A percentile compares a stretch with the other conserved stretches of the same genome.
Evolutionary conservation across 495 filamentous ascomycete genomes (phyloP).

Genomic region (Daldinia caldariorum): DNA sequence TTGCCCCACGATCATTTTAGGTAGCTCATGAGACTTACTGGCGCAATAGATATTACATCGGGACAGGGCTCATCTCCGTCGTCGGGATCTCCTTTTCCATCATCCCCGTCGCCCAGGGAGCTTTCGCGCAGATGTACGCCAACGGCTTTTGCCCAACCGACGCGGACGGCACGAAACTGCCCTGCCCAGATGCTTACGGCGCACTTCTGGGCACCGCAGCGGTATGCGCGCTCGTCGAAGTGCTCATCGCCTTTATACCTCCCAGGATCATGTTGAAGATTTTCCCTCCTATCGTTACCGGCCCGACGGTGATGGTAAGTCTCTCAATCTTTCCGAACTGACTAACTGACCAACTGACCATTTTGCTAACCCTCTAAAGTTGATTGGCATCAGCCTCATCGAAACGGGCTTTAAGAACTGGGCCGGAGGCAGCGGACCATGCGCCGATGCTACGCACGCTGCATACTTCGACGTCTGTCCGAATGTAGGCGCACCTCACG

Average conservation of each 20-base stretch:
- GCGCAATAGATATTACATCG: conserved; percentile 70
- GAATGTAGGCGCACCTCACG: conserved; percentile 74
- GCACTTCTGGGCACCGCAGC: conserved; percentile 80
- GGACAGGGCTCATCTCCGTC: conserved; percentile 90
- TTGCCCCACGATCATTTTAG: background rate
- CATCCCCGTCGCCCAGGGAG: conserved; percentile 83
- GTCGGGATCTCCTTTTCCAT: conserved; percentile 88
- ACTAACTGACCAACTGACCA: background rate
- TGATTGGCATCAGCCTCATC: conserved; percentile 78
- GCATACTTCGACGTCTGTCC: conserved; percentile 75
- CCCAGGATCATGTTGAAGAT: conserved; percentile 74
- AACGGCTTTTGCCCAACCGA: conserved; percentile 78
- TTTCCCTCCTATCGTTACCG: conserved; percentile 91
- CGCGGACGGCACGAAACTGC: conserved; percentile 70
- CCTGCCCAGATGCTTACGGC: conserved; percentile 88
- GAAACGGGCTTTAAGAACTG: conserved; percentile 81
- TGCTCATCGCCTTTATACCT: conserved; percentile 78
- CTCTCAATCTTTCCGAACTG: background rate
- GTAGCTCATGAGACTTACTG: conserved; percentile 2
- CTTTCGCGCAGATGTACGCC: conserved; percentile 84
- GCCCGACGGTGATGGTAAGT: conserved; percentile 77
- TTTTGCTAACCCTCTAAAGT: conserved; percentile 19
- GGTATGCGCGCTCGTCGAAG: conserved; percentile 76
- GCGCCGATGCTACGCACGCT: conserved; percentile 62
- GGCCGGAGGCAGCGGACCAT: conserved; percentile 79